Percentiles rank a stretch among this genome's conserved stretches.
These are phyloP conservation scores for Leishmania aethiopica DNA, from an alignment of 208 protist genomes.

Conservation along the genomic window DNA sequence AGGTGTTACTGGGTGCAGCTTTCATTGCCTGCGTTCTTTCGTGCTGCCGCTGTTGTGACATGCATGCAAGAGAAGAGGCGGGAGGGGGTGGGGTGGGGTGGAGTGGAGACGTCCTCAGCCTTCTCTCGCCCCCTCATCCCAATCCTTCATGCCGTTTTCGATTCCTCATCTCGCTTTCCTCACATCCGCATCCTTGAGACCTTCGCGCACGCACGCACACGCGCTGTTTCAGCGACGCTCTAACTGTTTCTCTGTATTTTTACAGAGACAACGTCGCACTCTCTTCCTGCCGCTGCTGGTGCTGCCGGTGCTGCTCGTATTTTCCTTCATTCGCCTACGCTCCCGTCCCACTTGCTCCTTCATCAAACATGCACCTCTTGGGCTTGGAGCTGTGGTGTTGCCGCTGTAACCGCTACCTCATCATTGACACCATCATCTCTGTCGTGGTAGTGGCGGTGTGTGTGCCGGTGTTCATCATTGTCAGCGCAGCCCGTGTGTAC, in stretches of 20 bases:
- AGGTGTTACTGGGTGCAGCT: background rate
- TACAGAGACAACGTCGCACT: background rate
- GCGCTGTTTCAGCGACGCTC: background rate
- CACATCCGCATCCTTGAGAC: background rate
- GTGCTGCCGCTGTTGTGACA: background rate
- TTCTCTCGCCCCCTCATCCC: background rate
- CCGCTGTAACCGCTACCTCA: constrained; percentile 6
- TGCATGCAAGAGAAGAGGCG: background rate
- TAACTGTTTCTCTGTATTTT: background rate
- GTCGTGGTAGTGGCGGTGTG: constrained; percentile 21
- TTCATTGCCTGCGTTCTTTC: background rate
- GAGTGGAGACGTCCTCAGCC: background rate
- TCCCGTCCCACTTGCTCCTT: background rate
- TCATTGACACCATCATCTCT: constrained; percentile 26
- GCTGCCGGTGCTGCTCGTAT: background rate
- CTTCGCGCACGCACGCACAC: background rate
- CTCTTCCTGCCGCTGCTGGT: background rate
- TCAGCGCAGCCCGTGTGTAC: constrained; percentile 35
- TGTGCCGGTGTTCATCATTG: constrained; percentile 33
- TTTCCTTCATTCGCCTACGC: background rate
- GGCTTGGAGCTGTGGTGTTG: constrained; percentile 20
- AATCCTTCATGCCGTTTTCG: too few relatives aligned
- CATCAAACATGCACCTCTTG: constrained; percentile 8
- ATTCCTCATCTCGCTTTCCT: background rate
- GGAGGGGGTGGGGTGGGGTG: background rate